Evolutionary conservation across 2,329 filamentous ascomycete genomes (phyloP).

Genomic region (Alternaria arborescens): DNA sequence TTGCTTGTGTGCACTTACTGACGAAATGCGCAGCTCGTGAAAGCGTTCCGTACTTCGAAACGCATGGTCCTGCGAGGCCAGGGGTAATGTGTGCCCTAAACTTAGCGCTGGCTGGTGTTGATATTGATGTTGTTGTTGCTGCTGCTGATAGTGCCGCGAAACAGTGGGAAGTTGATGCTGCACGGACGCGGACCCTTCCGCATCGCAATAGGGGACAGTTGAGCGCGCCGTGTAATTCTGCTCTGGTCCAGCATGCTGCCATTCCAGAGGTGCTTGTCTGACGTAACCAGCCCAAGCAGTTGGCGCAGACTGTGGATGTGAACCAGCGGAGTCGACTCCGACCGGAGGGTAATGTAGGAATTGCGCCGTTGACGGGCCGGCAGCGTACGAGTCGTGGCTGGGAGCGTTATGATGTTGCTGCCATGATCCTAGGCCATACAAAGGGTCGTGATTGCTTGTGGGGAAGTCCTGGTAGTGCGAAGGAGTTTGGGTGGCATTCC

Average conservation of each 20-base stretch:
- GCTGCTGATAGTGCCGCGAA: slow-evolving; percentile 26
- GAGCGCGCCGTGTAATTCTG: slow-evolving; percentile 30
- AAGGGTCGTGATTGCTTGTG: slow-evolving; percentile 31
- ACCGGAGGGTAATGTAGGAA: slow-evolving; percentile 37
- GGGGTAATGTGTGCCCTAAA: slow-evolving; percentile 6
- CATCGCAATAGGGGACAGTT: slow-evolving; percentile 29
- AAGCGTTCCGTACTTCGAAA: slow-evolving; percentile 28
- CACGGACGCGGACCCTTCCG: slow-evolving; percentile 21
- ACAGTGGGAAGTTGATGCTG: slow-evolving; percentile 17
- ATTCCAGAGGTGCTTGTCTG: slow-evolving; percentile 28
- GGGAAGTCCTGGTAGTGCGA: slow-evolving; percentile 40
- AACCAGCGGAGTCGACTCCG: slow-evolving; percentile 36
- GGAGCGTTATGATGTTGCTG: slow-evolving; percentile 19
- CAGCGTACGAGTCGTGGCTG: slow-evolving; percentile 30
- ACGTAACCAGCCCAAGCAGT: slow-evolving; percentile 33
- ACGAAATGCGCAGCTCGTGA: slow-evolving; percentile 27
- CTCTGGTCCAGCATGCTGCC: slow-evolving; percentile 26
- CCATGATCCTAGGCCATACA: slow-evolving; percentile 40
- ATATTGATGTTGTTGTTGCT: slow-evolving; percentile 10
- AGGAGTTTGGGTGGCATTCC: slow-evolving; percentile 35
- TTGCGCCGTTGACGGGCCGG: slow-evolving; percentile 34
- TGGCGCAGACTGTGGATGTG: slow-evolving; percentile 23
- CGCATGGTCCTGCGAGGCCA: slow-evolving; percentile 18
- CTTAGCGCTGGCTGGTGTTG: slow-evolving; percentile 14
- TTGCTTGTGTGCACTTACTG: slow-evolving; percentile 31